Evolutionary conservation across 805 yeast genomes (phyloP).

Genomic region (Yamadazyma sp.): DNA sequence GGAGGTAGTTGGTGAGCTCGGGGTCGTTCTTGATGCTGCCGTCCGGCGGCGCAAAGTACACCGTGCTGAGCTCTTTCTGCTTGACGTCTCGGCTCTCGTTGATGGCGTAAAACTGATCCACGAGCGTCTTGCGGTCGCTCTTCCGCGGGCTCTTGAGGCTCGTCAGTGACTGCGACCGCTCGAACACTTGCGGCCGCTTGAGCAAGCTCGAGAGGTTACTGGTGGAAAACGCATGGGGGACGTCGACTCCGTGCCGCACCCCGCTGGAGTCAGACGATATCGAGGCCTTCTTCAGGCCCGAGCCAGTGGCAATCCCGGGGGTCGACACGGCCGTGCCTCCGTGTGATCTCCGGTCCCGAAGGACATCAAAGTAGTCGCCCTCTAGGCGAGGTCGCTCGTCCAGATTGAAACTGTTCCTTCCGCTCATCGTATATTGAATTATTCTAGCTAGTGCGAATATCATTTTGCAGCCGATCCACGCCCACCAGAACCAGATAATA

Average conservation of each 20-base stretch:
- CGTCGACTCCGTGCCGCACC: not conserved
- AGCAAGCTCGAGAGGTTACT: constrained; percentile 2
- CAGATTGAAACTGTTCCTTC: too few species aligned
- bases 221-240: constrained; percentile 6
- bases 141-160: constrained; percentile 7
- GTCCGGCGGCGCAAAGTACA: constrained; percentile 11
- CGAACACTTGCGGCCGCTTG: constrained; percentile 5
- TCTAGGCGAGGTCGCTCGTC: too few species aligned
- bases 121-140: constrained; percentile 34
- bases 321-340: not conserved
- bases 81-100: constrained; percentile 16
- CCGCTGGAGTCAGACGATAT: not conserved
- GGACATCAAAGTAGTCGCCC: too few species aligned
- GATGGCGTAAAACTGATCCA: constrained; percentile 34
- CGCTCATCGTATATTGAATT: too few species aligned
- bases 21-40: constrained; percentile 10
- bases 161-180: constrained; percentile 11
- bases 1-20: constrained; percentile 26
- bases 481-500: constrained; percentile 69
- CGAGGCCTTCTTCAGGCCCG: too few species aligned
- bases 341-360: too few species aligned
- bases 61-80: constrained; percentile 8
- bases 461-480: constrained; percentile 64
- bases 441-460: too few species aligned
- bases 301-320: too few species aligned